Evolutionary conservation across 768 basidiomycete genomes (phyloP), one percentile per base, ranked within the genome.

Genomic region (Cyclocybe cylindracea): DNA sequence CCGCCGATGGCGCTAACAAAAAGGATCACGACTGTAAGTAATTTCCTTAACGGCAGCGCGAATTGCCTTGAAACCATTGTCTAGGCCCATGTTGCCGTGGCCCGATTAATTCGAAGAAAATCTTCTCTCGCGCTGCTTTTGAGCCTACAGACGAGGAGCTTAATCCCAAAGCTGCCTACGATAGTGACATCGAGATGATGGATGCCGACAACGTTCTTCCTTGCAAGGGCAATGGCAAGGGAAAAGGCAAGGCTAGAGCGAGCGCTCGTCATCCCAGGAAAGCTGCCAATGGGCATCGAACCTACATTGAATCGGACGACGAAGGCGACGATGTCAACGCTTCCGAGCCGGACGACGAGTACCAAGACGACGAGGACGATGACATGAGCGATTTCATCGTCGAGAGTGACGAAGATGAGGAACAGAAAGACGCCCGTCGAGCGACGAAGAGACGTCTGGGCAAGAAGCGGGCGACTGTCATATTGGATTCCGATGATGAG

Each of bases 11-110:
- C 35, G 57, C 54, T 5, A 51, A 34, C 34, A 43, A 38, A 57
- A 74, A 72, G 37, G 62, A 61, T 1, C 61, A 79, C 34, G 76
- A 83, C 39, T 85, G 85, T 82, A 64, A 55, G 78, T 66, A 18
- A 29, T 9, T 6, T 7, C 42, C 2, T 36, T 47, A 14, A 19
- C 32, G 7, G 14, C 8, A 7, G 10, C n/a, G 19, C 31, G 10
- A 19, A 14, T 11, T 18, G 16, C 13, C 19, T 13, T 14, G 46
- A 51, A 14, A 50, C 13, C 32, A 16, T 32, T 46, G 29, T 53
- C 4, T 37, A 76, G 84, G 85, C 57, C 86, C 86, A n/a, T 65
- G 77, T 39, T 91, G 89, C 59, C 83, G 87, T 34, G 57, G 66
- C 1, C 63, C 77, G 1, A 74, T 90, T 39, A 72, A 65, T 32